Base-by-base conservation (phyloP, 345 rosid genomes). In the Ricinus communis region DNA sequence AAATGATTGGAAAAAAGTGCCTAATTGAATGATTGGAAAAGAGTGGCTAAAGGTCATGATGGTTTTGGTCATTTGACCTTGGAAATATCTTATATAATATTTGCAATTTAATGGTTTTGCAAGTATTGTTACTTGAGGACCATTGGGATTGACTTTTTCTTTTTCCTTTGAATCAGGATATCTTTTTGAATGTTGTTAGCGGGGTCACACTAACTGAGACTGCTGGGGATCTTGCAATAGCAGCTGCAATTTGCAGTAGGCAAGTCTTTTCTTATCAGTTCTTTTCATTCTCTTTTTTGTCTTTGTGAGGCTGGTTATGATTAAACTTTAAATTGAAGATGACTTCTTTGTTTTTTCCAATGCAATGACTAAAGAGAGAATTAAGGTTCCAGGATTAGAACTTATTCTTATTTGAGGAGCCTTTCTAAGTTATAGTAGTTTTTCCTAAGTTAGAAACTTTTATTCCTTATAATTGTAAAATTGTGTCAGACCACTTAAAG, bases 171-270 rank as follows among this genome's bases (percentile, higher is more conserved):
- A 45, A 8, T 65, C 76, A 94, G 97, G 88, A 87, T 47, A 80
- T 94, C 56, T 91, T 88, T 71, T 66, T 94, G 49, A 94, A 94
- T 64, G 97, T 90, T 6, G 92, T 91, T 40, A 86, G 97, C 22
- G 98, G 98, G 66, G 74, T 90, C 76, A 76, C 84, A 21, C 79
- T 94, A 33, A 76, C 85, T 38, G 98, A 94, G 85, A 91, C 98
- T 45, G 89, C 96, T 30, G 98, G 95, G 0, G 98, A 91, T 76
- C 91, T 94, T 74, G 97, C 97, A 65, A 78, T 94, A 79, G 98
- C 97, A 70, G 97, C 95, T 73, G 91, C 98, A 51, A 90, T 94
- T 40, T 94, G 97, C 79, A 94, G 97, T 82, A 93, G 98, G 98
- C 80, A 66, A 46, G 70, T 41, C n/a, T 50, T 59, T 41, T 40